phyloP scores from a whole-genome alignment of 2,329 filamentous ascomycete species.

The Nothophaeocryptopus gaeumannii region DNA sequence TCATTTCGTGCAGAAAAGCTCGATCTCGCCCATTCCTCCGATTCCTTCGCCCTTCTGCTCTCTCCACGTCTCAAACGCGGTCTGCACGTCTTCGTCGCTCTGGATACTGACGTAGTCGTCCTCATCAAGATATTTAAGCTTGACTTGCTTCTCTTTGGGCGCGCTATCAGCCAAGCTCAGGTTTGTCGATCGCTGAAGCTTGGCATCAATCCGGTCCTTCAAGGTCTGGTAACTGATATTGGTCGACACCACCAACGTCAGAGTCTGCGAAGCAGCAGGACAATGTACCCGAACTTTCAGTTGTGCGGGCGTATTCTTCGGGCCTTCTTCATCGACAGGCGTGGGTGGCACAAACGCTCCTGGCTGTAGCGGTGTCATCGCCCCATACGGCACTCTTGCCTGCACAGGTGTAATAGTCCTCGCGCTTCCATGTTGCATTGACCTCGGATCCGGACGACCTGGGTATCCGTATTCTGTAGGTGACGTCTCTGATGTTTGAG shows the following conservation, averaged over 20 bases:
- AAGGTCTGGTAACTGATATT: slow-evolving; percentile 93
- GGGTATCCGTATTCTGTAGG: slow-evolving; percentile 22
- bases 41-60: slow-evolving; percentile 63
- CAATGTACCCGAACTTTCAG: slow-evolving; percentile 95
- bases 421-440: slow-evolving; percentile 26
- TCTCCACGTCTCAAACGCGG: slow-evolving; percentile 91
- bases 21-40: slow-evolving; percentile 79
- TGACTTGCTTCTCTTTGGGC: slow-evolving; percentile 55
- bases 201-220: slow-evolving; percentile 93
- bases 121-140: slow-evolving; percentile 88
- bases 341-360: slow-evolving; percentile 13
- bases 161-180: slow-evolving; percentile 74
- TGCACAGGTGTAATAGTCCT: slow-evolving; percentile 42
- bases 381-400: slow-evolving; percentile 23
- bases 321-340: slow-evolving; percentile 21
- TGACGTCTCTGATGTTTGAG: slow-evolving; percentile 18
- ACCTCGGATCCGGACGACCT: slow-evolving; percentile 14
- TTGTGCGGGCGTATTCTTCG: slow-evolving; percentile 62
- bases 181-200: slow-evolving; percentile 80
- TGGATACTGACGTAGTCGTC: slow-evolving; percentile 91
- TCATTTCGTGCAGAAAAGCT: slow-evolving; percentile 70
- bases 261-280: slow-evolving; percentile 72
- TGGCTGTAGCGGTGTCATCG: slow-evolving; percentile 9
- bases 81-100: slow-evolving; percentile 93
- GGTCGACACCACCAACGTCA: slow-evolving; percentile 92